phyloP scores from a whole-genome alignment of 1,284 basidiomycete genomes.

The Moesziomyces parantarcticus region DNA sequence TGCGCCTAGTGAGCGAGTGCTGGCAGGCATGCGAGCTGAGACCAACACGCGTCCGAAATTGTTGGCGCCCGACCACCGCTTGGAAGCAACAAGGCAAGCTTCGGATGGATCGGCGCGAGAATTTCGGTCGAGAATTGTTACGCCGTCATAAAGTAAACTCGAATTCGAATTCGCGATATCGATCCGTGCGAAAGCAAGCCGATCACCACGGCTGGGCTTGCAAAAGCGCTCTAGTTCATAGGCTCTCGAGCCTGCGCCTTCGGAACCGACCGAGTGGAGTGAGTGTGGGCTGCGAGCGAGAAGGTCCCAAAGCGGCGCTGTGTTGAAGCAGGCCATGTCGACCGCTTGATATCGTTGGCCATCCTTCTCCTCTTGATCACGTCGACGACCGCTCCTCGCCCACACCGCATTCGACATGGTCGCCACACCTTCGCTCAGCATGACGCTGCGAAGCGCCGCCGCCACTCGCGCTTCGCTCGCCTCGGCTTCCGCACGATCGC shows the following conservation, averaged over 20 bases:
- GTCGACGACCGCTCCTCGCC: slow-evolving; percentile 8
- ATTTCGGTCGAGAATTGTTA: not conserved
- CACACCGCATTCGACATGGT: slow-evolving; percentile 21
- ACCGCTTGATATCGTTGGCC: not conserved
- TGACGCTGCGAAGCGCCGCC: slow-evolving; percentile 25
- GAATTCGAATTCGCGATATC: too few relatives aligned
- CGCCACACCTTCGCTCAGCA: slow-evolving; percentile 22
- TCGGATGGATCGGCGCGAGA: not conserved
- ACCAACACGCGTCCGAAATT: not conserved
- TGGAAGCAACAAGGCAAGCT: too few relatives aligned
- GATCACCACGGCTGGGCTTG: not conserved
- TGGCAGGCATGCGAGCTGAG: not conserved
- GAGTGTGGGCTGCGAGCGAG: not conserved
- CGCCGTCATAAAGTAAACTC: too few relatives aligned
- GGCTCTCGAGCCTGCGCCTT: not conserved
- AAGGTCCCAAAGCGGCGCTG: too few relatives aligned
- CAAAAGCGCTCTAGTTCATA: not conserved
- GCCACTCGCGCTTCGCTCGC: slow-evolving; percentile 7
- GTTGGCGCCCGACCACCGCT: too few relatives aligned
- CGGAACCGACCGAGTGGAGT: not conserved
- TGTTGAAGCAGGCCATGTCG: not conserved
- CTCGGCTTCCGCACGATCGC: slow-evolving; percentile 26
- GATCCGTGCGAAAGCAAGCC: not conserved
- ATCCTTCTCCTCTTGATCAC: slow-evolving; percentile 8
- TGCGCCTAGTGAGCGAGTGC: too few relatives aligned